phyloP scores from a whole-genome alignment of 768 basidiomycete species.

The Leccinum aurantiacum region DNA sequence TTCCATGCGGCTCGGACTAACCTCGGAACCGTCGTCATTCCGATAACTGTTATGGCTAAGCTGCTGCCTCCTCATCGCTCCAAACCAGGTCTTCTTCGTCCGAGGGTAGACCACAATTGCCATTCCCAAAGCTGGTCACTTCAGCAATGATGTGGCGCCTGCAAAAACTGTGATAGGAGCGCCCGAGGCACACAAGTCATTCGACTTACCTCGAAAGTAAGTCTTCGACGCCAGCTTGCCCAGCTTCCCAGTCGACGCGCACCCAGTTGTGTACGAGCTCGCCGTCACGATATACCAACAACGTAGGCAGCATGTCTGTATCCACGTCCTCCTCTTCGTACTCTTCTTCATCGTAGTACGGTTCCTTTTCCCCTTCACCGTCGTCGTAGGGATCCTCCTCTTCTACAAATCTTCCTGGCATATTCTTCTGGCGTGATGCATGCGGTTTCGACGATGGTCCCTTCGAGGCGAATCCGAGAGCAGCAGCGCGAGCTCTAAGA shows the following conservation, averaged over 20 bases:
- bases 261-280: constrained; percentile 90
- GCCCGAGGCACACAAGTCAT: not conserved
- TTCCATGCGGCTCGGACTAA: not conserved
- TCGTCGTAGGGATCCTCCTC: constrained; percentile 51
- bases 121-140: constrained; percentile 23
- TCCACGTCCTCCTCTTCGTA: constrained; percentile 66
- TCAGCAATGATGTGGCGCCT: constrained; percentile 31
- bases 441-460: constrained; percentile 20
- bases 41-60: not conserved
- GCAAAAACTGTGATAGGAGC: not conserved
- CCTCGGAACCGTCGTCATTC: not conserved
- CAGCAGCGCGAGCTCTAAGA: constrained; percentile 73
- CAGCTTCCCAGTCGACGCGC: constrained; percentile 84
- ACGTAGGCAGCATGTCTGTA: constrained; percentile 75
- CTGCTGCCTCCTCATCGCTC: constrained; percentile 48
- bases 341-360: constrained; percentile 41
- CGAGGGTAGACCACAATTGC: constrained; percentile 48
- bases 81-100: constrained; percentile 54
- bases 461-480: constrained; percentile 66
- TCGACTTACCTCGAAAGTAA: constrained; percentile 54
- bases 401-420: constrained; percentile 33
- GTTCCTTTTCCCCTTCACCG: constrained; percentile 30
- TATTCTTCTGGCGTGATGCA: constrained; percentile 10
- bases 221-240: constrained; percentile 64
- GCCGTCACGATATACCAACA: constrained; percentile 76